Evolutionary conservation across 2,329 filamentous ascomycete species (phyloP), one percentile per base, ranked within the genome.

Genomic region (Huntiella moniliformis): DNA sequence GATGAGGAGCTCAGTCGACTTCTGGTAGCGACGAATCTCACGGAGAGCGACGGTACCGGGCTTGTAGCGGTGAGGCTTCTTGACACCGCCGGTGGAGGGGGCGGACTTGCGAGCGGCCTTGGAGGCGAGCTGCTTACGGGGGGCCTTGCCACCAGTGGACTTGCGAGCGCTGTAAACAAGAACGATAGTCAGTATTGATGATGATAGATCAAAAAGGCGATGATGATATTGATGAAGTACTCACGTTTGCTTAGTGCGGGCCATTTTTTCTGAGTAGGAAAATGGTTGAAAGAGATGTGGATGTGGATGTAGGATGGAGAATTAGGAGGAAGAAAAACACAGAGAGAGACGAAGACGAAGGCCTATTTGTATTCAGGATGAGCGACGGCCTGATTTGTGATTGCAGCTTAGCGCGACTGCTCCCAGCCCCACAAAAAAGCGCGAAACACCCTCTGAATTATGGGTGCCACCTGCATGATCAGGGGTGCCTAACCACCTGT

Each of bases 21-120:
- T 93, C 72, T 96, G 88, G 74, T 96, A 96, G 61, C 83, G 82
- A 73, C 88, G 82, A 60, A 98, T 98, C 72, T 98, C 91, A 76
- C 86, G 84, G 59, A 96, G 82, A 74, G 88, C 88, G 68, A 94
- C 82, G 62, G 91, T 93, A 74, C 81, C 82, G 61, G 82, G 82
- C 82, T 86, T 87, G 66, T 87, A 68, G 61, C 82, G 74, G 71
- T 87, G 82, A 67, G 83, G 83, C 82, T 91, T 91, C 82, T 91
- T 91, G 77, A 88, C 82, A 79, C 82, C 82, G 60, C 88, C 91
- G 65, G 91, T 96, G 53, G 86, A 94, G 57, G 91, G 91, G 52
- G 91, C 88, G 59, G 81, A 86, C 80, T 98, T 98, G 73, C 91
- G 87, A 61, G 91, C 88, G 56, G 88, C 91, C 83, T 95, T 95